Evolutionary conservation across 2,329 filamentous ascomycete genomes (phyloP).

Genomic region (Fusarium pseudograminearum): DNA sequence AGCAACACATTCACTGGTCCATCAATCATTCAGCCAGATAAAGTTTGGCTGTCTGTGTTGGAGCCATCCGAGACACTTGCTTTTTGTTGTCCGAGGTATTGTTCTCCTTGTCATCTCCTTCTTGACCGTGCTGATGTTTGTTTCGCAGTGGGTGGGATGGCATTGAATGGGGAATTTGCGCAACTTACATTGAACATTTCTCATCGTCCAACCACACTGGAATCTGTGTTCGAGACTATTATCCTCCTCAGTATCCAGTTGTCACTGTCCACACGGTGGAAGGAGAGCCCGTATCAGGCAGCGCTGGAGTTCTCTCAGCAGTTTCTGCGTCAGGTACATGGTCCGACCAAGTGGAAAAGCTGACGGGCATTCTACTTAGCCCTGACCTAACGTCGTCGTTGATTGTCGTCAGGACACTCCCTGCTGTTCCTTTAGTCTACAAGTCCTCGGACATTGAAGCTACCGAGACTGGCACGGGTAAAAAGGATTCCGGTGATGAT

Average conservation of each 20-base stretch:
- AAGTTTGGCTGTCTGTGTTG: slow-evolving; percentile 19
- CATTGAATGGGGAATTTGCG: slow-evolving; percentile 16
- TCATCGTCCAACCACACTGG: slow-evolving; percentile 1
- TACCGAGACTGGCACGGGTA: slow-evolving; percentile 1
- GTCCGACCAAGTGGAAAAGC: background rate
- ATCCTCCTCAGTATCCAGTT: background rate
- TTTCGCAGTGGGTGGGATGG: slow-evolving; percentile 27
- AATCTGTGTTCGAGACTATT: background rate
- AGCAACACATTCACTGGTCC: too few relatives aligned
- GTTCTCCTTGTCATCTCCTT: too few relatives aligned
- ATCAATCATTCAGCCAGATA: background rate
- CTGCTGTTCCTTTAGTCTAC: slow-evolving; percentile 34
- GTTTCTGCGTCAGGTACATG: background rate
- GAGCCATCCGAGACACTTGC: slow-evolving; percentile 39
- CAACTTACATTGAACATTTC: slow-evolving; percentile 15
- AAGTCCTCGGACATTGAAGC: slow-evolving; percentile 26
- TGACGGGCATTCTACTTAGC: background rate
- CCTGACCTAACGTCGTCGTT: background rate
- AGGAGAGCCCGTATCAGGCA: slow-evolving; percentile 10
- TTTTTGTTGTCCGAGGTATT: slow-evolving; percentile 43
- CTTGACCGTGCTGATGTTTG: background rate
- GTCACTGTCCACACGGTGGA: slow-evolving; percentile 24
- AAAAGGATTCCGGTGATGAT: background rate
- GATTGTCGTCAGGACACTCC: slow-evolving; percentile 4
- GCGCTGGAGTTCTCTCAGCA: slow-evolving; percentile 8